Base-by-base conservation (phyloP, 2,329 filamentous ascomycete genomes). In the Tolypocladium nubicola region DNA sequence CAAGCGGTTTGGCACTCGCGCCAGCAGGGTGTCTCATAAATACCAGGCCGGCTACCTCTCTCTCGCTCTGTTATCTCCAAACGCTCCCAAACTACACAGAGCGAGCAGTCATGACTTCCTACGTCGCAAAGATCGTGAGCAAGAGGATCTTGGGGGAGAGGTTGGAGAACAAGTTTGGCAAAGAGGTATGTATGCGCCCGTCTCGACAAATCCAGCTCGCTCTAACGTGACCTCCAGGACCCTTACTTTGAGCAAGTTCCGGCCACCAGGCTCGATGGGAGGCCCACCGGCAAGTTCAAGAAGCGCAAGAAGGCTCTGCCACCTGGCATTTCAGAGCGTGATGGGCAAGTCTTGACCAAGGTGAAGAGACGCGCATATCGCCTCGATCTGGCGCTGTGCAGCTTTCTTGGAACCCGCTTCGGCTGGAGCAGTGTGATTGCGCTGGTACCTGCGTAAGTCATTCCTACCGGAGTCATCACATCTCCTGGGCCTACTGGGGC, bases 391-490 rank as follows among this genome's bases (percentile, higher is more conserved):
- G 83, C 82, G 57, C 81, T 96, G 7, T 95, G 93, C 76, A 91
- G 83, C 67, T 83, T 90, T 67, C 83, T 88, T 62, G 90, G 91
- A 49, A 80, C 96, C 59, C 83, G 86, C 58, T 92, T 97, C 68
- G 94, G 94, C 56, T 97, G 91, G 90, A 84, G 89, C 55, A 88
- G 87, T 64, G 82, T 96, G 58, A 89, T 97, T 65, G 94, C 87
- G 16, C 69, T 97, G 9, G 72, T 97, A 56, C 94, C 94, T 64
- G 83, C 83, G 82, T 90, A 80, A 79, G 88, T 81, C n/a, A 16
- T 21, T 11, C 6, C 3, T 11, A 37, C 30, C 16, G 19, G 19
- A 35, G 30, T 13, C 30, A n/a, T 6, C 47, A 21, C 19, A 1
- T 21, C 19, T 35, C 30, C 9, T 13, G 16, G 4, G 30, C 8